Base-by-base conservation (phyloP, 2,329 filamentous ascomycete genomes). In the Verticillium zaregamsianum region DNA sequence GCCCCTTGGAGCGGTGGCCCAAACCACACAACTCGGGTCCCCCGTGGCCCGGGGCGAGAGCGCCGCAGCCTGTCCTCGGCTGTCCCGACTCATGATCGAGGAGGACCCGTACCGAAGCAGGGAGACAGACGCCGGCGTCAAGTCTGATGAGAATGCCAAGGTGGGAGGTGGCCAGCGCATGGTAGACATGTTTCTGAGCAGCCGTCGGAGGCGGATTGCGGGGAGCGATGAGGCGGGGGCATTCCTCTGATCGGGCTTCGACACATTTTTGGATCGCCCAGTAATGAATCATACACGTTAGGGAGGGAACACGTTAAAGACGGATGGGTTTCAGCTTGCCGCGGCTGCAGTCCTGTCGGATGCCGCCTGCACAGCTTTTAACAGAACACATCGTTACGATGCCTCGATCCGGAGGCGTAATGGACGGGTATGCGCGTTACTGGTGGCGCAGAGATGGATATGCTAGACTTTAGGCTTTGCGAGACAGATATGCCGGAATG, bases 111-210 rank as follows among this genome's bases (percentile, higher is more conserved):
- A 32, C 54, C 25, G 32, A 20, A 5, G 9, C 15, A 55, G 28
- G 23, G 17, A 12, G 20, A 8, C 8, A 15, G 15, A 54, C 11
- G 37, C 17, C 6, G 49, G 20, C 2, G 14, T n/a, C 31, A 33
- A 14, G 15, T 31, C 37, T 1, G 60, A 69, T 7, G 62, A 65
- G 61, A 72, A 76, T 45, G 69, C 71, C 0, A 76, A 79, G 62
- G 70, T 69, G 0, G 69, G 77, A 63, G 79, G 79, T 2, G 82
- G 81, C 66, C 79, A 79, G 69, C 74, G 74, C 52, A 84, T 86
- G 79, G 82, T 86, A 8, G 82, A 86, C 59, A 62, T 80, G 57
- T 85, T 86, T 67, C 71, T 86, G 32, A 83, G 74, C 63, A 82
- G 77, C 56, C 76, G 82, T 20, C 75, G 79, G 17, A 79, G 70